A percentile compares a stretch with the other conserved stretches of the same genome.
phyloP scores from a whole-genome alignment of 1,284 basidiomycete genomes.

The Takashimella tepidaria region DNA sequence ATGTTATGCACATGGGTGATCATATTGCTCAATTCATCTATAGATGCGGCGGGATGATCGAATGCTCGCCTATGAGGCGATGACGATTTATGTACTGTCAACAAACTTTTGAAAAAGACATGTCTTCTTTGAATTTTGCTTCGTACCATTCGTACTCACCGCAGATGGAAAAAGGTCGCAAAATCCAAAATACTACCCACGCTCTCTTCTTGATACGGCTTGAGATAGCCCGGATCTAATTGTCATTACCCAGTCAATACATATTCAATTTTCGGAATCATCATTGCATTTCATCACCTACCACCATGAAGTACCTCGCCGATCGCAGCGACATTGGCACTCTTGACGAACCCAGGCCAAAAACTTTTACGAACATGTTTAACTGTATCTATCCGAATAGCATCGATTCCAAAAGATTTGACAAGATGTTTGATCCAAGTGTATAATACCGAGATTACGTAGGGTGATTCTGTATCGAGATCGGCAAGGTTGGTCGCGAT shows the following conservation, averaged over 20 bases:
- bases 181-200: slow-evolving; percentile 56
- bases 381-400: slow-evolving; percentile 50
- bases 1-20: slow-evolving; percentile 32
- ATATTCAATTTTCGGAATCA: too few relatives aligned
- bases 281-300: background rate
- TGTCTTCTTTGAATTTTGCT: too few relatives aligned
- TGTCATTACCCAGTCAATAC: too few relatives aligned
- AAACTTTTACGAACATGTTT: slow-evolving; percentile 53
- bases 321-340: slow-evolving; percentile 49
- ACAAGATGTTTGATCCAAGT: slow-evolving; percentile 49
- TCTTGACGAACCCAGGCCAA: slow-evolving; percentile 49
- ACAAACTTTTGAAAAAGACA: too few relatives aligned
- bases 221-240: slow-evolving; percentile 40
- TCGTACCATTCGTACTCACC: too few relatives aligned
- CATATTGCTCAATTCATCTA: slow-evolving; percentile 38
- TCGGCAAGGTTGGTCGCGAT: slow-evolving; percentile 49
- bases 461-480: slow-evolving; percentile 50
- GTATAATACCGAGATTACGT: slow-evolving; percentile 44
- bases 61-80: slow-evolving; percentile 36
- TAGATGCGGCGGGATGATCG: slow-evolving; percentile 22
- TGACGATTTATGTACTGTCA: too few relatives aligned
- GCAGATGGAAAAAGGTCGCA: slow-evolving; percentile 53
- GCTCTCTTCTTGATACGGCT: slow-evolving; percentile 46
- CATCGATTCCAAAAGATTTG: slow-evolving; percentile 46
- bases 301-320: slow-evolving; percentile 51